Percentiles rank a stretch among this genome's conserved stretches.
Conservation (phyloP, 148 eudicot species). For the Cornus florida region DNA sequence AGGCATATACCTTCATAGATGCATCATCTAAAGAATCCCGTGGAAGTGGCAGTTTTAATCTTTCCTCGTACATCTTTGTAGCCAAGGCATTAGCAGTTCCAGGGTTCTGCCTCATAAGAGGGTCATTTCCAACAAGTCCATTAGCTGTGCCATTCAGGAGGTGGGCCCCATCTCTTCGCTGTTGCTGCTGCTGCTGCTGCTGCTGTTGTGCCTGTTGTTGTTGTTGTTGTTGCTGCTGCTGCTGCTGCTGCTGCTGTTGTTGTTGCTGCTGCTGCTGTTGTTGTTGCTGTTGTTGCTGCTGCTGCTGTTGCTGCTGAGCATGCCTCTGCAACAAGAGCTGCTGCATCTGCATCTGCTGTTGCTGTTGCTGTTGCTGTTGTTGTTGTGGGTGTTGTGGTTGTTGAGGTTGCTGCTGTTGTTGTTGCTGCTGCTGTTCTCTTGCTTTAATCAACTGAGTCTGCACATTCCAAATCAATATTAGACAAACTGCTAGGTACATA, state of each 20-base stretch:
- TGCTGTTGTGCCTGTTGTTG: constrained; percentile 43
- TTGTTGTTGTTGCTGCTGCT: constrained; percentile 39
- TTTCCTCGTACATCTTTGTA: constrained; percentile 64
- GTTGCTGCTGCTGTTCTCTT: constrained; percentile 60
- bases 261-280: constrained; percentile 37
- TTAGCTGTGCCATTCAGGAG: constrained; percentile 47
- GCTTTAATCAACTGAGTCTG: constrained; percentile 63
- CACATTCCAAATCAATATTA: not conserved
- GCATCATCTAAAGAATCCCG: constrained; percentile 62
- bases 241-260: constrained; percentile 30
- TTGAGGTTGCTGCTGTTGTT: constrained; percentile 23
- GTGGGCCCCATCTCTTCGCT: constrained; percentile 57
- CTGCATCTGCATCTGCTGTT: constrained; percentile 33
- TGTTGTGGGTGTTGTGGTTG: constrained; percentile 35
- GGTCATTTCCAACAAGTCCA: constrained; percentile 52
- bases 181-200: constrained; percentile 45
- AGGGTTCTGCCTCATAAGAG: constrained; percentile 51
- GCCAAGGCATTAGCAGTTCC: constrained; percentile 61
- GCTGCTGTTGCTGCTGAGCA: constrained; percentile 14
- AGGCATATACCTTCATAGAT: constrained; percentile 42
- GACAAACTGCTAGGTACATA: not conserved
- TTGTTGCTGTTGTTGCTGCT: constrained; percentile 33
- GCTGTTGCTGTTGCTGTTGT: constrained; percentile 49
- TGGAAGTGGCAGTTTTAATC: constrained; percentile 53
- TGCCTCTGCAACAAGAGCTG: constrained; percentile 22